Percentiles rank a stretch among this genome's conserved stretches.
These are phyloP conservation scores for Paspalum notatum DNA, from an alignment of 176 grass and related monocot genomes.

Conservation along the genomic window DNA sequence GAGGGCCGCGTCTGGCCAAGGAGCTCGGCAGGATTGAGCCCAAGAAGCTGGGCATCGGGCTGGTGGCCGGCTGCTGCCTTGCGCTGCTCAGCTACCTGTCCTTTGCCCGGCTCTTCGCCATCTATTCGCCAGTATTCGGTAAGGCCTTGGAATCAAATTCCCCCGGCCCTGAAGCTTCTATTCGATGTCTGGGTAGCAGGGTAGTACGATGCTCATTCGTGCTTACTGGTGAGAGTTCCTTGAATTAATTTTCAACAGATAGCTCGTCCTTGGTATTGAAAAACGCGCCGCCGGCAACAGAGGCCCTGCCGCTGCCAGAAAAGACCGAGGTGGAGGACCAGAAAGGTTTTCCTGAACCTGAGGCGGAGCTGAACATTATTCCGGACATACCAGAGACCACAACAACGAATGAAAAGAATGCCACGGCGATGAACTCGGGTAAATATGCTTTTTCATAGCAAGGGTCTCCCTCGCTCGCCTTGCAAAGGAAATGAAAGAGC, in stretches of 20 bases:
- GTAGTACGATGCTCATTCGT: neutral
- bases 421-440: conserved; percentile 26
- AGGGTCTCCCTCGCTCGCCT: neutral
- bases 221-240: neutral
- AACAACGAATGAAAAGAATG: neutral
- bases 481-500: conserved; percentile 4
- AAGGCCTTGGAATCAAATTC: neutral
- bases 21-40: conserved; percentile 61
- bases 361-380: conserved; percentile 22
- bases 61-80: conserved; percentile 55
- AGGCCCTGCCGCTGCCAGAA: neutral
- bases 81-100: conserved; percentile 56
- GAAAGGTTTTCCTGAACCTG: conserved; percentile 4
- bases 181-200: neutral
- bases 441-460: neutral
- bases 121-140: conserved; percentile 61
- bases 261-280: conserved; percentile 51
- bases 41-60: conserved; percentile 61
- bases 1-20: conserved; percentile 51
- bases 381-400: conserved; percentile 14
- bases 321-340: neutral
- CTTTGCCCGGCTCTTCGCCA: conserved; percentile 54
- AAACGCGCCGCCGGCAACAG: conserved; percentile 2
- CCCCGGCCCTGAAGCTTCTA: neutral
- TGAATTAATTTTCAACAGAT: conserved; percentile 14